These are phyloP conservation scores for Lumnitzera racemosa DNA, from an alignment of 345 rosid species.

Conservation along the genomic window DNA sequence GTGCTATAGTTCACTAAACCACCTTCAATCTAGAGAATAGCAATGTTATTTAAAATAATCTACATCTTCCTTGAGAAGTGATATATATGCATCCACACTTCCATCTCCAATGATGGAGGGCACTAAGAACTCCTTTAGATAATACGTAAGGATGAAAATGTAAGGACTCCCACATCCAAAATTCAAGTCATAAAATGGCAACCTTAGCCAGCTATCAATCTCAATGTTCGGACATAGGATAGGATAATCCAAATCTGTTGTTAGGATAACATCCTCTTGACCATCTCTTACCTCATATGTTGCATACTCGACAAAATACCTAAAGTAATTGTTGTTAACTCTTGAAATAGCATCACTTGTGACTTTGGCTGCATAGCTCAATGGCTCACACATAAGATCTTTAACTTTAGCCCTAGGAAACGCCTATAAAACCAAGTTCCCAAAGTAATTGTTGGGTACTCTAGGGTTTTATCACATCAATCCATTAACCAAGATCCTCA, in stretches of 20 bases:
- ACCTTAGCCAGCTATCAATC: constrained; percentile 28
- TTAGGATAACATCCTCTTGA: neutral
- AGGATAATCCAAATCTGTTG: neutral
- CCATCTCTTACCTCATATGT: constrained; percentile 1
- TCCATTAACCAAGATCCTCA: constrained; percentile 20
- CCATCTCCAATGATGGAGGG: constrained; percentile 22
- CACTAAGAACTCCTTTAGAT: constrained; percentile 17
- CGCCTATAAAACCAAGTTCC: constrained; percentile 33
- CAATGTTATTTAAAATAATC: constrained; percentile 12
- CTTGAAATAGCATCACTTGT: constrained; percentile 18
- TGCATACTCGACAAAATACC: constrained; percentile 21
- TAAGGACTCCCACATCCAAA: constrained; percentile 22
- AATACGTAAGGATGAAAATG: constrained; percentile 24
- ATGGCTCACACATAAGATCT: constrained; percentile 16
- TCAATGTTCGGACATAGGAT: constrained; percentile 21
- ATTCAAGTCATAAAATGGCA: constrained; percentile 28
- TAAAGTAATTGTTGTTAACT: constrained; percentile 18
- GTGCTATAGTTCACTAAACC: neutral
- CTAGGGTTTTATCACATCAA: constrained; percentile 12
- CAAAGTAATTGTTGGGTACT: constrained; percentile 27
- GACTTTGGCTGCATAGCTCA: constrained; percentile 17
- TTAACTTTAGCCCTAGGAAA: constrained; percentile 18
- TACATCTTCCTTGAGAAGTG: constrained; percentile 15
- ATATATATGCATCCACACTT: constrained; percentile 20
- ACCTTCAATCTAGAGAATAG: constrained; percentile 6